These are phyloP conservation scores for Cucurbita argyrosperma DNA, from an alignment of 306 rosid genomes.

Conservation along the genomic window DNA sequence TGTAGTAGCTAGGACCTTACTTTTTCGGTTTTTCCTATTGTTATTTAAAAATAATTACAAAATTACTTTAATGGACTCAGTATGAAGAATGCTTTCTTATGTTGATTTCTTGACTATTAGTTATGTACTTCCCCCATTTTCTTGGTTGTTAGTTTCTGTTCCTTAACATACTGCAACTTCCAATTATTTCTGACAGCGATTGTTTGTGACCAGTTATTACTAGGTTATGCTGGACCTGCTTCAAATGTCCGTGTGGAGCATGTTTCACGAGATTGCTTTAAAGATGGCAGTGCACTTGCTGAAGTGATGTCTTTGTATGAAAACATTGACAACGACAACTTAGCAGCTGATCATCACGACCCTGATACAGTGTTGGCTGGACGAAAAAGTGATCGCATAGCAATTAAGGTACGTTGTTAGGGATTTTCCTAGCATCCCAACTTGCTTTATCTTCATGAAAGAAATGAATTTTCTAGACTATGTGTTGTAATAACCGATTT, in stretches of 20 bases:
- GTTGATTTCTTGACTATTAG: neutral
- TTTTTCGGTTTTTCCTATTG: neutral
- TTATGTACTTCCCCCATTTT: neutral
- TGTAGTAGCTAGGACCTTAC: neutral
- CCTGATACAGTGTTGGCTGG: slow-evolving; percentile 20
- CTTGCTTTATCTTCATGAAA: neutral
- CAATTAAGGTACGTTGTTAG: slow-evolving; percentile 40
- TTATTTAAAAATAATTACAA: neutral
- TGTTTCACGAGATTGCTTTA: slow-evolving; percentile 48
- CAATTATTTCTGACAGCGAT: neutral
- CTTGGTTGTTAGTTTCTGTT: neutral
- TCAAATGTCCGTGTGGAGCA: slow-evolving; percentile 74
- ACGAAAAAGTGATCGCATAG: slow-evolving; percentile 21
- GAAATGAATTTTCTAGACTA: neutral
- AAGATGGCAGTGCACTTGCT: slow-evolving; percentile 70
- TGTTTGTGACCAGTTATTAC: slow-evolving; percentile 39
- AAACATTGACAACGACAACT: slow-evolving; percentile 23
- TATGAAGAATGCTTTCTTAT: neutral
- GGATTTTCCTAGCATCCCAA: neutral
- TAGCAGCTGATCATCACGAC: slow-evolving; percentile 21
- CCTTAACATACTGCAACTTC: neutral
- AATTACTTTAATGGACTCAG: neutral
- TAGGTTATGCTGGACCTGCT: slow-evolving; percentile 85
- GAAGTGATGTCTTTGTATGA: slow-evolving; percentile 63
- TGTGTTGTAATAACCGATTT: neutral